phyloP scores from a whole-genome alignment of 2,329 filamentous ascomycete genomes.

The Fusarium subglutinans region DNA sequence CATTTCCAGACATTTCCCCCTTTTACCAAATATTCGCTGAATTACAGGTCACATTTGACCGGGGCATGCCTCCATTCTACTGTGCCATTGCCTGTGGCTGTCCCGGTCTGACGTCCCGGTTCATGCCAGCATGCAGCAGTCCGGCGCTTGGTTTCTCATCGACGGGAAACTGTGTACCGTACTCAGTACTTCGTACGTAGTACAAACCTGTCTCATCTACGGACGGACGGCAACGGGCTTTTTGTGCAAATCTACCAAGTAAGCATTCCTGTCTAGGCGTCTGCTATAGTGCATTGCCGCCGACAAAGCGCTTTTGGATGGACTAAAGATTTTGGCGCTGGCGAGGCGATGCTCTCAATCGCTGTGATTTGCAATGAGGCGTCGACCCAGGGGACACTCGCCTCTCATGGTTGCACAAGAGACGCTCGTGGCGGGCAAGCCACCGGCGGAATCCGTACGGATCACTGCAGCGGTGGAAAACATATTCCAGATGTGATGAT shows the following conservation, averaged over 20 bases:
- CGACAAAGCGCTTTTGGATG: slow-evolving; percentile 6
- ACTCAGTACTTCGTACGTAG: neutral
- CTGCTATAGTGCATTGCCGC: neutral
- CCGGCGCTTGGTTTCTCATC: slow-evolving; percentile 17
- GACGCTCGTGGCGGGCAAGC: slow-evolving; percentile 29
- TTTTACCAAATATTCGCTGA: neutral
- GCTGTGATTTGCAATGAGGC: slow-evolving; percentile 29
- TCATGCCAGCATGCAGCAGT: slow-evolving; percentile 13
- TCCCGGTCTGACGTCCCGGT: slow-evolving; percentile 4
- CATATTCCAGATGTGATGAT: slow-evolving; percentile 12
- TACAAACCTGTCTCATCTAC: slow-evolving; percentile 13
- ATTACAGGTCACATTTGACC: neutral
- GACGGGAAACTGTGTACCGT: neutral
- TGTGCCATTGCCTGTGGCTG: neutral
- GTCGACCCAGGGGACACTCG: slow-evolving; percentile 22
- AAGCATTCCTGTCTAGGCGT: slow-evolving; percentile 18
- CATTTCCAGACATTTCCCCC: neutral
- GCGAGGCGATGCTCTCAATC: slow-evolving; percentile 18
- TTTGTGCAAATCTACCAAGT: neutral
- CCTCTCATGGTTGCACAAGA: slow-evolving; percentile 28
- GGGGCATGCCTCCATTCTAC: neutral
- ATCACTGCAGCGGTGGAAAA: slow-evolving; percentile 17
- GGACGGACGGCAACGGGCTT: neutral
- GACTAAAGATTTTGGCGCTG: slow-evolving; percentile 20
- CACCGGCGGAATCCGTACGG: slow-evolving; percentile 18